Percentiles rank a stretch among this genome's conserved stretches.
Conservation (phyloP, 1,139 yeast species). For the Kodamaea suecica region DNA sequence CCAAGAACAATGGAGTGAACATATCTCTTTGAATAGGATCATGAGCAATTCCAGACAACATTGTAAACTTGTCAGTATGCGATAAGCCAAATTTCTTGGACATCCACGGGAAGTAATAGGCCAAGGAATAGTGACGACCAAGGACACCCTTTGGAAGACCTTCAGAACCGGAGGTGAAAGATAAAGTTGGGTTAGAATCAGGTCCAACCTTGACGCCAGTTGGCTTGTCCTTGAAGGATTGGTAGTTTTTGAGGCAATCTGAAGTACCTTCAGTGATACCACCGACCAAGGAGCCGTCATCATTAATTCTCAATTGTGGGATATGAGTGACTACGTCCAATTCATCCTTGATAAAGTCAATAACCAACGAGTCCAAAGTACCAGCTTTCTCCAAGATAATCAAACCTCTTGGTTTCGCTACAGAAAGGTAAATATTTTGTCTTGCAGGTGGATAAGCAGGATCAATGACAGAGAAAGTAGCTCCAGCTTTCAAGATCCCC, state of each 20-base stretch:
- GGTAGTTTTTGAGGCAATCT: constrained; percentile 54
- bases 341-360: constrained; percentile 68
- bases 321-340: constrained; percentile 69
- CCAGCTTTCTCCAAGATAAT: constrained; percentile 93
- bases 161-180: constrained; percentile 98
- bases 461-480: constrained; percentile 95
- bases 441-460: constrained; percentile 99
- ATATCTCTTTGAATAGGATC: constrained; percentile 99
- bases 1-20: constrained; percentile 94
- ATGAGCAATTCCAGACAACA: constrained; percentile 98
- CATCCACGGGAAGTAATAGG: constrained; percentile 99
- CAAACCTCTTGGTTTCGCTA: constrained; percentile 88
- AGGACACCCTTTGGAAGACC: constrained; percentile 98
- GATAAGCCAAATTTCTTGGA: constrained; percentile 74
- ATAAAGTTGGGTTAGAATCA: constrained; percentile 92
- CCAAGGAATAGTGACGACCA: constrained; percentile 94
- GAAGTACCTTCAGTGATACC: constrained; percentile 29
- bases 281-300: constrained; percentile 74
- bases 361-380: constrained; percentile 67
- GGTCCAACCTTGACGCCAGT: constrained; percentile 97
- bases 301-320: constrained; percentile 72
- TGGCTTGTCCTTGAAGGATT: constrained; percentile 47
- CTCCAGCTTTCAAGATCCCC: constrained; percentile 98
- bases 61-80: constrained; percentile 84
- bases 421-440: constrained; percentile 87